Conservation (phyloP, 371 early-diverging fungal genomes). For the Coemansia sp. region DNA sequence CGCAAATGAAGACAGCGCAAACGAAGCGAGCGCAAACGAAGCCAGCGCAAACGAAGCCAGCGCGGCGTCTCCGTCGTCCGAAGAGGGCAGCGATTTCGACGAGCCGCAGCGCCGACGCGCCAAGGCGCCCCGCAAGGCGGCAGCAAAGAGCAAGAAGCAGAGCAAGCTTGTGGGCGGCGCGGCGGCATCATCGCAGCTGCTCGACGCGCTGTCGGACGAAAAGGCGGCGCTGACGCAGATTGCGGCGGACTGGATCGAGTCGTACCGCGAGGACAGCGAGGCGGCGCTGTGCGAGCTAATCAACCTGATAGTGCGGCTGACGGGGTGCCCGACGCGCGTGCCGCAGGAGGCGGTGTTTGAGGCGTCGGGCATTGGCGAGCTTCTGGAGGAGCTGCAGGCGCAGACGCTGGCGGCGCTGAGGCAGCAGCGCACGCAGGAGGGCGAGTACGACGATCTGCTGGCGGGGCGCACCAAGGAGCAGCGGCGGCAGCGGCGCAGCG, state of each 20-base stretch:
- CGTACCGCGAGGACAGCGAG: conserved; percentile 46
- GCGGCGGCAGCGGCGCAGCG: conserved; percentile 59
- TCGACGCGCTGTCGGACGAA: conserved; percentile 43
- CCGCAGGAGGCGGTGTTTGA: conserved; percentile 32
- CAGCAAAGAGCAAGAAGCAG: conserved; percentile 5
- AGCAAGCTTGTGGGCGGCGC: not conserved
- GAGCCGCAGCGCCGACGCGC: not conserved
- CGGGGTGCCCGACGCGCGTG: conserved; percentile 47
- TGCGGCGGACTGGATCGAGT: conserved; percentile 60
- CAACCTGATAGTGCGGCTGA: conserved; percentile 36
- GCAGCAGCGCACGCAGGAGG: conserved; percentile 49
- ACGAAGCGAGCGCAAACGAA: conserved; percentile 6
- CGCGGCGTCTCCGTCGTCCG: not conserved
- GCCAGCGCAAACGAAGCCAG: not conserved
- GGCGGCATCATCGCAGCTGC: conserved; percentile 11
- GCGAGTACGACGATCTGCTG: conserved; percentile 65
- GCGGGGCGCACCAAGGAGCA: conserved; percentile 61
- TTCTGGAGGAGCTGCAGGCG: conserved; percentile 45
- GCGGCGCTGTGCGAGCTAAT: conserved; percentile 38
- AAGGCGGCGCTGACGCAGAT: conserved; percentile 41
- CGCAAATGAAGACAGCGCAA: conserved; percentile 3
- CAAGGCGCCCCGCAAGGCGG: conserved; percentile 11
- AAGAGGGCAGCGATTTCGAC: conserved; percentile 39
- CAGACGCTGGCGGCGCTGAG: conserved; percentile 50
- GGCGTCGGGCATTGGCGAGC: conserved; percentile 45